Base-by-base conservation (phyloP, 179 eudicot genomes). In the Nepenthes alata region DNA sequence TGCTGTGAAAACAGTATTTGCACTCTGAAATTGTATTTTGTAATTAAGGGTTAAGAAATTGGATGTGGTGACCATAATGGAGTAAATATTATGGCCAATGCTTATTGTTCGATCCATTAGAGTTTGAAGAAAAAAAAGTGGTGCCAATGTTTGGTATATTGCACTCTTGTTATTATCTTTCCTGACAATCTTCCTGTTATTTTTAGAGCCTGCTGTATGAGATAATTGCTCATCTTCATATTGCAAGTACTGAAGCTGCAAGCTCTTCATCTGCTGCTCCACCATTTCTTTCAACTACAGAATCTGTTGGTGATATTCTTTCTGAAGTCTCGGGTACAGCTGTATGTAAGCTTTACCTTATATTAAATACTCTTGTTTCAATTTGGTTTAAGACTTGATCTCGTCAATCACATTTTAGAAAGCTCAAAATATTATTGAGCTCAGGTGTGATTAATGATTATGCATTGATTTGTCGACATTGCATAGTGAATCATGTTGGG, bases 261-360 rank as follows among this genome's bases (percentile, higher is more conserved):
- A 84, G 94, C 65, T 81, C 89, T 11, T 85, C 89, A 37, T 84
- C 88, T 64, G 79, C 77, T 53, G 79, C 77, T 53, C 75, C 80
- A 35, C 78, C 69, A 37, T 52, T 73, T 49, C 37, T 75, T 72
- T 69, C 79, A 66, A 66, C 74, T 25, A 36, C 80, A 16, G 76
- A 83, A 61, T 73, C 72, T 72, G 83, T 77, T 36, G 75, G 60
- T 55, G 87, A 81, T 58, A 73, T 67, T 55, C 78, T 81, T 53
- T 73, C 89, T 56, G 85, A 82, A 59, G 67, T 76, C 72, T 54
- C 80, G 11, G 74, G 70, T 70, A 75, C 75, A 78, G 62, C 60
- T 69, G 62, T 66, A 66, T 36, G 61, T 51, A 14, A 55, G 54
- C 55, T 58, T 58, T 7, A 12, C 48, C n/a, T 10, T 39, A 35